Base-by-base conservation (phyloP, 257 asterid genomes). In the Anisodus acutangulus region DNA sequence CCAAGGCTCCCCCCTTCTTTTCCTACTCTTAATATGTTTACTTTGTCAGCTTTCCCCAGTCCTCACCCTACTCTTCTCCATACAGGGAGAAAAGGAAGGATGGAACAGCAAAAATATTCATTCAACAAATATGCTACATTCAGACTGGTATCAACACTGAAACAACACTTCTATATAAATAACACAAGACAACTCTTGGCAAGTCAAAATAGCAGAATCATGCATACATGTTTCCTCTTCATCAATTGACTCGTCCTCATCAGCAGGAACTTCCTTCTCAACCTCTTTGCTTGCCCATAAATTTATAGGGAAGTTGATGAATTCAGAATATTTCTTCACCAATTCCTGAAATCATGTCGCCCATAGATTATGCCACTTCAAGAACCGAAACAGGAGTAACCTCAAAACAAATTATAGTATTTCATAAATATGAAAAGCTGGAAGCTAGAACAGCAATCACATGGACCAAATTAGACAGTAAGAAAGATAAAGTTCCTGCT, bases 221-320 rank as follows among this genome's bases (percentile, higher is more conserved):
- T 16, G 55, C 93, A 64, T 87, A 95, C 98, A 39, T 85, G 92
- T 85, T 71, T 92, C 97, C 53, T 95, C 98, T 39, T 92, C 97
- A 15, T 91, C 97, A 67, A 83, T 72, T 35, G 95, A 84, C 49
- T 95, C 98, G 4, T 92, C 98, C 71, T 94, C 98, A 6, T 94
- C 98, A 78, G 91, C 97, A 57, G 98, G 98, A 88, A 94, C 97
- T 85, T 94, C 98, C 86, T 90, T 97, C 62, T 95, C 97, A 41
- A 93, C 92, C 90, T 95, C 97, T 88, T 94, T 95, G 87, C 88
- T 95, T 72, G 98, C 98, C 98, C 98, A 94, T 66, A 95, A 93
- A 87, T 87, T 8, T 79, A 95, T 95, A 55, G 98, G 98, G 90
- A 95, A 95, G 93, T 95, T 95, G 86, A 95, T 94, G 87, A 95